Evolutionary conservation across 2,329 filamentous ascomycete genomes (phyloP), one percentile per base, ranked within the genome.

Genomic region (Aschersonia sp.): DNA sequence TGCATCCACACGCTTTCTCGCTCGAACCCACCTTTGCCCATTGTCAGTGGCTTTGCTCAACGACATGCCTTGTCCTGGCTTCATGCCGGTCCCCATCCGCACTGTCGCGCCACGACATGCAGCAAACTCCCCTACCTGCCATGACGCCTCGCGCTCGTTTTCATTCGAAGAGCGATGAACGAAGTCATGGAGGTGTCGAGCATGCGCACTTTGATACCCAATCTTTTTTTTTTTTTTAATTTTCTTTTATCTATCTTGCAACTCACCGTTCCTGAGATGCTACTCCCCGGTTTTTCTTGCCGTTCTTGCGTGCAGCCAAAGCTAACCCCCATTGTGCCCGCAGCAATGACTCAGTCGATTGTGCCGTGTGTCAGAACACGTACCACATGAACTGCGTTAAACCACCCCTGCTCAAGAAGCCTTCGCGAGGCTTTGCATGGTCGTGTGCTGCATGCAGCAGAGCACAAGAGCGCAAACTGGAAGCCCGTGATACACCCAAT

Each of bases 321-420:
- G 22, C 35, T 46, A 33, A 41, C 43, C 32, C 44, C 10, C 39
- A 5, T 35, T 45, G 42, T 10, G 11, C 29, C 14, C 43, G 5
- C 59, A 94, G 87, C 59, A 84, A 86, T 63, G 87, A 97, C 68
- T 97, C 92, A 40, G 92, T 97, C 30, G 90, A 97, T 63, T 98
- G 92, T 64, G 92, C 90, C 43, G 88, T 96, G 48, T 98, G 92
- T 65, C 79, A 83, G 60, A 83, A 88, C 63, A 97, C 90, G 11
- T 98, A 96, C 67, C 92, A 98, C 69, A 97, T 98, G 90, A 87
- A 89, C 59, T 98, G 92, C 64, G 92, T 98, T 49, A 83, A 85
- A 51, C 92, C 92, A 41, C 87, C 89, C 39, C 67, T 98, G 52
- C 75, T 88, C 47, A 98, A 96, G 66, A 98, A 98, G 66, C 92